These are phyloP conservation scores for Xylaria digitata DNA, from an alignment of 2,329 filamentous ascomycete genomes.

Conservation along the genomic window DNA sequence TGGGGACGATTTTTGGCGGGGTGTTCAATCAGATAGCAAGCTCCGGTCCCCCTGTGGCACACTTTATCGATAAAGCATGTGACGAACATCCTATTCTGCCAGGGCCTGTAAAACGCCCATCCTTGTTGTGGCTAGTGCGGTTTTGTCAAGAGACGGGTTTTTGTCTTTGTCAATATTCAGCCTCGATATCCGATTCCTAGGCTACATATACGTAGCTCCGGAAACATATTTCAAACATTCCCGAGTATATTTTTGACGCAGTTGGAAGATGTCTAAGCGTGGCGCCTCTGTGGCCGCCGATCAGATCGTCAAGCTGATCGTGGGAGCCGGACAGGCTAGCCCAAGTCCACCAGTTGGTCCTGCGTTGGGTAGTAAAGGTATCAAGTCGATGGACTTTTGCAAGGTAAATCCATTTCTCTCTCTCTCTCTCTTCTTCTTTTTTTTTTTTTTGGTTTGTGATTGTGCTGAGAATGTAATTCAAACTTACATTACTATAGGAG, in stretches of 20 bases:
- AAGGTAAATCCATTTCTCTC: conserved; percentile 69
- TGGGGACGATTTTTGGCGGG: conserved; percentile 39
- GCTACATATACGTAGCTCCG: not conserved
- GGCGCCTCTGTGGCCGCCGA: conserved; percentile 60
- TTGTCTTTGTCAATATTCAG: conserved; percentile 11
- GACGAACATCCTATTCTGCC: not conserved
- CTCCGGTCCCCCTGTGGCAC: conserved; percentile 20
- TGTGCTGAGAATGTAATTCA: conserved; percentile 32
- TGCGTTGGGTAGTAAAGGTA: conserved; percentile 94
- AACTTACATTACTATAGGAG: conserved; percentile 68
- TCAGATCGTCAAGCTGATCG: conserved; percentile 95
- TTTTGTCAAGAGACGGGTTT: not conserved
- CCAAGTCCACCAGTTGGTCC: conserved; percentile 97
- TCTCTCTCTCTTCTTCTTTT: too few relatives aligned
- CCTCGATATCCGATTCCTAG: conserved; percentile 16
- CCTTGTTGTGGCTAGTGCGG: conserved; percentile 32
- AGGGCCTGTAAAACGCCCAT: not conserved
- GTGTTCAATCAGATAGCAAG: conserved; percentile 40
- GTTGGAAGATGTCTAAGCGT: conserved; percentile 63
- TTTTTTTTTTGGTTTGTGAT: not conserved
- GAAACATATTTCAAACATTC: not conserved
- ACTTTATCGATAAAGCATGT: conserved; percentile 25
- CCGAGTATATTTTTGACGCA: conserved; percentile 17
- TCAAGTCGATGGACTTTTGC: conserved; percentile 99
- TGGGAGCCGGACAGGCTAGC: conserved; percentile 93